Evolutionary conservation across 306 rosid genomes (phyloP), one percentile per base, ranked within the genome.

Genomic region (Ormosia semicastrata): DNA sequence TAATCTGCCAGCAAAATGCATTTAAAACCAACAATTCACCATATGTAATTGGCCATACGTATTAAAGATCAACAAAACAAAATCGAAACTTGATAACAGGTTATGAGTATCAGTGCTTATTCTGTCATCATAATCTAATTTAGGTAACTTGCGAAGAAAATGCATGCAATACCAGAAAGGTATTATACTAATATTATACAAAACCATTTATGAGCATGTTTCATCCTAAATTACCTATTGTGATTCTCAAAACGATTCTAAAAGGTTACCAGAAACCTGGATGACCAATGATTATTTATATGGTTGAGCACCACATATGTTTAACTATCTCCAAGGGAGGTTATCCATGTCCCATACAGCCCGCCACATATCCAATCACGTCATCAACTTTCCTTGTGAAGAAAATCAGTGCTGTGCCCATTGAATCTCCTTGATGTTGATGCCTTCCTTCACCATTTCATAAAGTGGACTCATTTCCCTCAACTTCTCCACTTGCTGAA

Each of bases 401-500:
- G 43, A 39, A 43, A 34, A 66, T 89, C 77, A 95, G 89, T 93
- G 98, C 67, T 95, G 98, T 0, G 97, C 66, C 99, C 98, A 95
- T 72, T 93, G 94, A 39, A 95, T 95, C 0, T 90, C 89, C 92
- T 92, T 90, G 59, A 93, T 83, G 74, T 95, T 87, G 66, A 92
- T 93, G 67, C 98, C 99, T 66, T 90, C 98, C 90, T 92, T 90
- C 54, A 93, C 95, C 97, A 95, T 93, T 68, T 95, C 98, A 91
- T 93, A 95, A 70, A 95, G 98, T 3, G 99, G 99, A 69, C 98
- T 93, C 99, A 95, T 90, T 17, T 92, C 97, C 88, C 99, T 91
- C 94, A 92, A 64, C 89, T 95, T 95, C 80, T 87, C 89, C 87
- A 95, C 99, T 81, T 92, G 97, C 1, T 59, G 86, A 56, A 94